phyloP scores from a whole-genome alignment of 768 basidiomycete species.

The Sarcomyxa edulis region DNA sequence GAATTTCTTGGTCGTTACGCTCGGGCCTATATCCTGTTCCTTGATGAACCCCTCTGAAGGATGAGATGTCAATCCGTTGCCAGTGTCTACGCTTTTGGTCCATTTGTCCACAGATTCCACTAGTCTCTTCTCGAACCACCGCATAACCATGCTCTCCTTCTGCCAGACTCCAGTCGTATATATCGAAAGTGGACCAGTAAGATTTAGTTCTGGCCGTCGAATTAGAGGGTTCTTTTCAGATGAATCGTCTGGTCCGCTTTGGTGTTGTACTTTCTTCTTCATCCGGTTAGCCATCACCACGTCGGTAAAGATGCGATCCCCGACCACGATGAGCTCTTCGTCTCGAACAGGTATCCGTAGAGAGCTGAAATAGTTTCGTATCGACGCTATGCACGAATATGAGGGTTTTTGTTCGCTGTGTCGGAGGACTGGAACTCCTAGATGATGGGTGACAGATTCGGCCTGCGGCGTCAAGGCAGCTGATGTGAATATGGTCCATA shows the following conservation, averaged over 20 bases:
- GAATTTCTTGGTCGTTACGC: no score
- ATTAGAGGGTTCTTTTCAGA: no score
- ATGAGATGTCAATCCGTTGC: no score
- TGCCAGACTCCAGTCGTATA: constrained; percentile 72
- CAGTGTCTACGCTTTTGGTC: no score
- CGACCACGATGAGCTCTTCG: constrained; percentile 74
- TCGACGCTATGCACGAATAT: constrained; percentile 65
- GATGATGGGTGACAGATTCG: constrained; percentile 75
- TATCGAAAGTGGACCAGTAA: constrained; percentile 62
- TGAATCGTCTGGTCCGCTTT: no score
- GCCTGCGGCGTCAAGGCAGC: constrained; percentile 51
- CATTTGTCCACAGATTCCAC: no score
- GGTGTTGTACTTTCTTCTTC: no score
- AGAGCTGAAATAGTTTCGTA: constrained; percentile 71
- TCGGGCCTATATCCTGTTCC: no score
- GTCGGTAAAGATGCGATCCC: constrained; percentile 92
- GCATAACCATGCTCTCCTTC: constrained; percentile 54
- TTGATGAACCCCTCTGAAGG: no score
- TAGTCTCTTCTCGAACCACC: constrained; percentile 50
- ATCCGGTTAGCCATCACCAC: constrained; percentile 82
- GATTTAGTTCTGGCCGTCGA: no score
- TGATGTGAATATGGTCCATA: neutral
- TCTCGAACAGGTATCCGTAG: constrained; percentile 49
- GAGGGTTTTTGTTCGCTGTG: constrained; percentile 79
- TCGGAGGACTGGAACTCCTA: constrained; percentile 76